A percentile compares a stretch with the other conserved stretches of the same genome.
Conservation (phyloP, 768 basidiomycete genomes). For the Leccinum subtestaceum region DNA sequence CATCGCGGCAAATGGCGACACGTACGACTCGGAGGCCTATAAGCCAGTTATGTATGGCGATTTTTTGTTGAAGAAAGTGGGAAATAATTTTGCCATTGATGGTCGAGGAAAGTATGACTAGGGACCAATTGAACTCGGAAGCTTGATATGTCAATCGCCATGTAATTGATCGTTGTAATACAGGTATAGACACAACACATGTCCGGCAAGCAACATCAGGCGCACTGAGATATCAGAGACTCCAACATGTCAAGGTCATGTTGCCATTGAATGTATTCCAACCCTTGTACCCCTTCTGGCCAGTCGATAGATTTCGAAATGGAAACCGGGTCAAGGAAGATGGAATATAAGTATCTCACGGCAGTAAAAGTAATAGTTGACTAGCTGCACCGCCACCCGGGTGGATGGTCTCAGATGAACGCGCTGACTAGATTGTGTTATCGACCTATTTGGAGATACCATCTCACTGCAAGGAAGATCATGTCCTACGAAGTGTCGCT, state of each 20-base stretch:
- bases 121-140: too few relatives aligned
- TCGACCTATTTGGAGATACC: slow-evolving; percentile 18
- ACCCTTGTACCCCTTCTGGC: not conserved
- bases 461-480: slow-evolving; percentile 27
- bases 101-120: slow-evolving; percentile 35
- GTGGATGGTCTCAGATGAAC: slow-evolving; percentile 9
- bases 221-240: too few relatives aligned
- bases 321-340: not conserved
- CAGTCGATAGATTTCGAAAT: not conserved
- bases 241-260: too few relatives aligned
- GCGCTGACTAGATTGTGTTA: slow-evolving; percentile 19
- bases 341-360: too few relatives aligned
- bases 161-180: too few relatives aligned
- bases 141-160: too few relatives aligned
- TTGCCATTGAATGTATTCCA: not conserved
- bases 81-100: slow-evolving; percentile 60
- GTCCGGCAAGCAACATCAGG: too few relatives aligned
- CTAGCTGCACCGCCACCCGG: too few relatives aligned
- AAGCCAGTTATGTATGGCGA: slow-evolving; percentile 70
- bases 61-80: slow-evolving; percentile 72
- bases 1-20: slow-evolving; percentile 6
- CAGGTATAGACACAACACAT: too few relatives aligned
- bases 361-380: too few relatives aligned
- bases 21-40: slow-evolving; percentile 32
- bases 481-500: slow-evolving; percentile 54